Conservation (phyloP, 371 early-diverging fungal genomes). For the Smittium culicis region DNA sequence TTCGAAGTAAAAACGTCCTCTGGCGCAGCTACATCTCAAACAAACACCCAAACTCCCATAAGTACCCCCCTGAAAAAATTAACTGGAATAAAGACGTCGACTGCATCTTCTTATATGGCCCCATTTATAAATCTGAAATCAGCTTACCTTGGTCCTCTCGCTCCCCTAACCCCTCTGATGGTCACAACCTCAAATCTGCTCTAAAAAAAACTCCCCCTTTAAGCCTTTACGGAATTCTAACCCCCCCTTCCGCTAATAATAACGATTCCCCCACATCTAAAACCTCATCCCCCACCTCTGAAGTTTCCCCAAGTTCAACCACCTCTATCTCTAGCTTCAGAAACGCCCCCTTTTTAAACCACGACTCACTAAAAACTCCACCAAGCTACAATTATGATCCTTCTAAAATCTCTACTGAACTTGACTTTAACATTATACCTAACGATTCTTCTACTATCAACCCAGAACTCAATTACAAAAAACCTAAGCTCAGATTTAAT, state of each 20-base stretch:
- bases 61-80: conserved; percentile 30
- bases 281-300: neutral
- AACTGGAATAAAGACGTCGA: conserved; percentile 35
- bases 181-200: conserved; percentile 7
- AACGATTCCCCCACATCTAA: conserved; percentile 2
- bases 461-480: neutral
- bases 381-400: neutral
- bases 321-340: neutral
- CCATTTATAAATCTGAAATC: conserved; percentile 22
- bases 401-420: too few relatives aligned
- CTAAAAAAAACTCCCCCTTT: conserved; percentile 6
- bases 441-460: neutral
- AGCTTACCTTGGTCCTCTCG: conserved; percentile 21
- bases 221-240: neutral
- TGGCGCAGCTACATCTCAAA: neutral
- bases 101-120: conserved; percentile 30
- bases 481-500: conserved; percentile 30
- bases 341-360: neutral
- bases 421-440: too few relatives aligned
- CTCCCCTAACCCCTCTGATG: neutral
- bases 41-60: conserved; percentile 13
- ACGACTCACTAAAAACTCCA: neutral
- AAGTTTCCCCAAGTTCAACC: neutral
- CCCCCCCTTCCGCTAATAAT: neutral
- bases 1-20: conserved; percentile 6